These are phyloP conservation scores for Scytalidium sp. DNA, from an alignment of 2,329 filamentous ascomycete species.

Conservation along the genomic window DNA sequence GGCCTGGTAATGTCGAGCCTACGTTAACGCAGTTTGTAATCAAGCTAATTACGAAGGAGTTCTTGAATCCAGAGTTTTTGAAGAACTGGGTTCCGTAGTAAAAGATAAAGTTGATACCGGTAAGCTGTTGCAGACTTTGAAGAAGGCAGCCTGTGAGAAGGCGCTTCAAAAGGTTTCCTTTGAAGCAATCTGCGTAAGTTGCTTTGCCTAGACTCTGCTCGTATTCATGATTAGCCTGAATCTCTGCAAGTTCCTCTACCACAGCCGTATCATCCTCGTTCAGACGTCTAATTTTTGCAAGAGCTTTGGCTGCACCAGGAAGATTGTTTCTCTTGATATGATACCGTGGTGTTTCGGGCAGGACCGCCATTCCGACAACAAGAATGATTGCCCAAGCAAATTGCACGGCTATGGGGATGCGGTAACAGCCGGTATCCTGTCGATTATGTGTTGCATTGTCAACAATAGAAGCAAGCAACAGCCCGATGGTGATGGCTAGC, in stretches of 20 bases:
- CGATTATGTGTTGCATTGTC: constrained; percentile 58
- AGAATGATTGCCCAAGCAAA: constrained; percentile 70
- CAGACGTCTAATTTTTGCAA: constrained; percentile 61
- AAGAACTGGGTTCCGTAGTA: constrained; percentile 62
- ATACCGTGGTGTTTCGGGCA: constrained; percentile 73
- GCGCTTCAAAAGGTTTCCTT: constrained; percentile 42
- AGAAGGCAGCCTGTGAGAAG: constrained; percentile 64
- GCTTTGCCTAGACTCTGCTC: constrained; percentile 52
- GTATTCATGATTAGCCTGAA: constrained; percentile 61
- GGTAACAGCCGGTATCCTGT: constrained; percentile 55
- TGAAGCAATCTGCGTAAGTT: constrained; percentile 48
- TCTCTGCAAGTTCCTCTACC: constrained; percentile 60
- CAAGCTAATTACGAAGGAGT: constrained; percentile 57
- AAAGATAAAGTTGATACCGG: constrained; percentile 57
- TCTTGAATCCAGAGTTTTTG: constrained; percentile 49
- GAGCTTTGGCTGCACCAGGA: constrained; percentile 53
- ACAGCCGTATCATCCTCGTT: constrained; percentile 54
- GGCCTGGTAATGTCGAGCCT: constrained; percentile 58
- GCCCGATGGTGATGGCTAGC: constrained; percentile 66
- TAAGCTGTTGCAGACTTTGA: constrained; percentile 65
- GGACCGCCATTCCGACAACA: constrained; percentile 58
- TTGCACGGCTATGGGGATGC: constrained; percentile 61
- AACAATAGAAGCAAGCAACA: constrained; percentile 63
- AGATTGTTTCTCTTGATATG: constrained; percentile 58
- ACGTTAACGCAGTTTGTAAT: constrained; percentile 66